phyloP scores from a whole-genome alignment of 108 stramenopile genomes.

The Nitzschia sp. region DNA sequence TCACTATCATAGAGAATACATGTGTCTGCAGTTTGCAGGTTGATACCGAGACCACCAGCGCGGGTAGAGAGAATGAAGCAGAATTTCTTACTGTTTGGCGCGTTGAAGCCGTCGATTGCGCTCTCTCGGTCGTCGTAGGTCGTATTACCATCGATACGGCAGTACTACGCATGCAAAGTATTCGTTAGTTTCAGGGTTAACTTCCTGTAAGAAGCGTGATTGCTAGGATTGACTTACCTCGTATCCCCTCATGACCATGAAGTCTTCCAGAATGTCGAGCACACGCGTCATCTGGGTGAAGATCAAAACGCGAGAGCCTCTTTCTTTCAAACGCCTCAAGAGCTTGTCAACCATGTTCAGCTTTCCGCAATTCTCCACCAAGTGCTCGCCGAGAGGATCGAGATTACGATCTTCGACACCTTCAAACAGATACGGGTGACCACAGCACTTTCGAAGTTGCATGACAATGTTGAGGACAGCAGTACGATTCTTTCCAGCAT shows the following conservation, averaged over 20 bases:
- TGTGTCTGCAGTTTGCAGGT: conserved; percentile 47
- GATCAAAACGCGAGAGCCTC: conserved; percentile 90
- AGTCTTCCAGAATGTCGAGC: conserved; percentile 95
- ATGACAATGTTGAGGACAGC: conserved; percentile 94
- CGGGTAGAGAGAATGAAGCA: conserved; percentile 92
- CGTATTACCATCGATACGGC: conserved; percentile 99
- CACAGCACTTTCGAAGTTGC: conserved; percentile 98
- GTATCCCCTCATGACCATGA: conserved; percentile 79
- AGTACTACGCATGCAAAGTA: no score
- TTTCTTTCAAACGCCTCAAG: conserved; percentile 77
- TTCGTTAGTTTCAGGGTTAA: no score
- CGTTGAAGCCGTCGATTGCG: conserved; percentile 92
- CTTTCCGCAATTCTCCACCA: conserved; percentile 88
- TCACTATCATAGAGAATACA: conserved; percentile 93
- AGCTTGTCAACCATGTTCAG: conserved; percentile 90
- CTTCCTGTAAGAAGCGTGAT: no score
- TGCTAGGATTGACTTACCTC: conserved; percentile 16
- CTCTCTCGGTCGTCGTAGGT: conserved; percentile 92
- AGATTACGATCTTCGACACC: conserved; percentile 91
- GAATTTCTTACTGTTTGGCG: conserved; percentile 85
- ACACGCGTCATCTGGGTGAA: conserved; percentile 98
- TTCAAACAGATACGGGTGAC: conserved; percentile 98
- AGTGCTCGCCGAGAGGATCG: conserved; percentile 87
- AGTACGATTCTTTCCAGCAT: conserved; percentile 72
- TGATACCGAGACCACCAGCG: conserved; percentile 94